Base-by-base conservation (phyloP, 257 asterid genomes). In the Solanum peruvianum region DNA sequence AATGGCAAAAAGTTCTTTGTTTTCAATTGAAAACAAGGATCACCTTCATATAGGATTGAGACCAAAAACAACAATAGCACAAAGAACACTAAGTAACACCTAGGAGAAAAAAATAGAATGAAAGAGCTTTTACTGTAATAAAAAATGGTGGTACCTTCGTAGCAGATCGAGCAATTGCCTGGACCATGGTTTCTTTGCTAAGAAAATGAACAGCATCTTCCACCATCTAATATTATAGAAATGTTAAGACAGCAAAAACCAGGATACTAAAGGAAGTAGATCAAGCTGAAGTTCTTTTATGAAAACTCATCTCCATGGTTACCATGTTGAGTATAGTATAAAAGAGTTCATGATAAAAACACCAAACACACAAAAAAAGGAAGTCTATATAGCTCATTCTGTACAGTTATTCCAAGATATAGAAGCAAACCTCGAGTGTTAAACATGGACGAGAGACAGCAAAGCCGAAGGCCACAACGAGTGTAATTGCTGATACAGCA, bases 161-260 rank as follows among this genome's bases (percentile, higher is more conserved):
- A 70, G 99, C 99, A 11, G 99, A 97, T 89, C 99, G 94, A 85
- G 98, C 94, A 88, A 93, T 96, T 75, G 99, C 99, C 94, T 97
- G 98, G 87, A 95, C 89, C 44, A 95, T 90, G 71, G 99, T 96
- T 91, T 97, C 99, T 95, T 96, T 97, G 75, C 97, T 92, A 20
- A 97, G 98, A 92, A 97, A 97, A 89, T 96, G 98, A 88, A 96
- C 99, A 88, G 99, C 99, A 92, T 96, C 99, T 92, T 97, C 99
- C 91, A 97, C 98, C 99, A 96, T 96, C 99, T 97, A 88, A 49
- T 88, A 25, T 39, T 37, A 42, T 80, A 88, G 44, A 86, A 37
- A 75, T 7, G 83, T 84, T 69, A 87, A 27, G 88, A 71, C 60
- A 25, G 86, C 29, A 29, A 58, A 82, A 58, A 82, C 39, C 41